A percentile compares a stretch with the other conserved stretches of the same genome.
phyloP scores from a whole-genome alignment of 495 filamentous ascomycete species.

The Neurospora cerealis region DNA sequence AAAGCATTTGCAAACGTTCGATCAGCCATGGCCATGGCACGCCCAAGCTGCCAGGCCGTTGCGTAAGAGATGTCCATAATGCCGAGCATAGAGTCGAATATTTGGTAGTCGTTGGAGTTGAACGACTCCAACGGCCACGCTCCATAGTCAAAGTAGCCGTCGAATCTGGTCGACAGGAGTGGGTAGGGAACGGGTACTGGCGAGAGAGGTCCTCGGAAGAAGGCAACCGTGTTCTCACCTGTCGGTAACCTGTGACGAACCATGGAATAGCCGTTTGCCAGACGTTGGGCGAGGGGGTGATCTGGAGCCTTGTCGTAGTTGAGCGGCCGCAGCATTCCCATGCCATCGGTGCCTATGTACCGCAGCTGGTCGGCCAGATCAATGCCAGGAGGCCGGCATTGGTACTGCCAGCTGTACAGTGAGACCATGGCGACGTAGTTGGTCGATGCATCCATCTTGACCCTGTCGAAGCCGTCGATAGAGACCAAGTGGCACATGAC shows the following conservation, averaged over 20 bases:
- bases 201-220: constrained; percentile 32
- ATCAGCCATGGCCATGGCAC: constrained; percentile 24
- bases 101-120: constrained; percentile 26
- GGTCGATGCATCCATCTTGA: not conserved
- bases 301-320: too few species aligned
- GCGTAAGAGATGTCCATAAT: constrained; percentile 42
- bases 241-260: constrained; percentile 21
- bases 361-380: constrained; percentile 21
- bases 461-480: constrained; percentile 17
- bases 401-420: constrained; percentile 39
- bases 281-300: constrained; percentile 5
- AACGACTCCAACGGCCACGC: constrained; percentile 19
- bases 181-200: constrained; percentile 12
- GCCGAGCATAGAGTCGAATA: constrained; percentile 31
- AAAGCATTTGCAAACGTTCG: constrained; percentile 17
- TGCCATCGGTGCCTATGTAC: constrained; percentile 5
- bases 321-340: not conserved
- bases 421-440: constrained; percentile 26
- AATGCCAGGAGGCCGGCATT: constrained; percentile 22
- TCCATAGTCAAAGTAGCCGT: too few species aligned
- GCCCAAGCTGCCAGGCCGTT: constrained; percentile 38
- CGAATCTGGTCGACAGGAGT: constrained; percentile 5
- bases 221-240: constrained; percentile 30
- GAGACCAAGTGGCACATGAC: constrained; percentile 27
- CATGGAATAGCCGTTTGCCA: constrained; percentile 32